Evolutionary conservation across 192 early-diverging fungal genomes (phyloP), one percentile per base, ranked within the genome.

Genomic region (Coemansia sp.): DNA sequence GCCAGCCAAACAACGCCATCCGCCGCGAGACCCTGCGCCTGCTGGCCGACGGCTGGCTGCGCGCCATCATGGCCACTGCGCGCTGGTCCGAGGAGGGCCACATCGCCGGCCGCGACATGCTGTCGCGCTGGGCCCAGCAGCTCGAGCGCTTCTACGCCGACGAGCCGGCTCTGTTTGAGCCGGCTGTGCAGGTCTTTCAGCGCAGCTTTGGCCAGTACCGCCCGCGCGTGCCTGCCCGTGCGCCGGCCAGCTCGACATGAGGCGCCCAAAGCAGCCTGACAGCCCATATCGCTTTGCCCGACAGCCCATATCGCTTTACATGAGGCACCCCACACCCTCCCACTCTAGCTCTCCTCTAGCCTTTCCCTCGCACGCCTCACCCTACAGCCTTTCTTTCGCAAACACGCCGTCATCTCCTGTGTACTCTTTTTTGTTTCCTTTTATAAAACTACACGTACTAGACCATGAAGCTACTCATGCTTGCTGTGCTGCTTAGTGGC

Each of bases 21-120:
- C 73, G 84, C 58, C 69, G 77, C 10, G 81, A 86, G 23, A 73
- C 93, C 23, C 91, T 91, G 71, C 77, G 81, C 8, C 80, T 84
- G 22, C 67, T 98, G 54, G 87, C 82, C 38, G 80, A 85, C 9
- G 86, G 77, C 54, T 98, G 92, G 91, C 81, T 85, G 55, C 80
- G 85, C 9, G 88, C 92, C 10, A 86, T 93, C 52, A 77, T 73
- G 40, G 86, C 90, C 55, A 88, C 92, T 0, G 77, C 80, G 24
- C 82, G 84, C 32, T 87, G 88, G 56, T 66, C 93, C 19, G 83
- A 82, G 47, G 87, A 89, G 33, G 93, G 92, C 31, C 92, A 95
- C 65, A 79, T 93, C 30, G 95, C 86, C 69, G 90, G 89, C 48
- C 82, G 87, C 4, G 71, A 82, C 31, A 84, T 88, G 29, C 88